phyloP scores from a whole-genome alignment of 768 basidiomycete genomes.

The Lactarius indigo region DNA sequence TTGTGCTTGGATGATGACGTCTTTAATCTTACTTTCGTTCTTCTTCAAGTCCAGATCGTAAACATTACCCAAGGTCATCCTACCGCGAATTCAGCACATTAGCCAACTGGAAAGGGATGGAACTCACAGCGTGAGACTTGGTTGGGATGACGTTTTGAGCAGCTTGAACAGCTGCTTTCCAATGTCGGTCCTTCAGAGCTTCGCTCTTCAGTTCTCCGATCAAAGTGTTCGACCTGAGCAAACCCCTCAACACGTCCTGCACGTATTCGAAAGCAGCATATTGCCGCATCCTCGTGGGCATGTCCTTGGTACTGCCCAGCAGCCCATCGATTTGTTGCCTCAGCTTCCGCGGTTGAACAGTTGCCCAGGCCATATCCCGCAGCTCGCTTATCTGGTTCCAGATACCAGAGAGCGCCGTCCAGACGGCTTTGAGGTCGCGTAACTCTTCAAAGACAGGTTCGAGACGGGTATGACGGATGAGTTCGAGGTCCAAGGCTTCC shows the following conservation, averaged over 20 bases:
- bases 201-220: slow-evolving; percentile 97
- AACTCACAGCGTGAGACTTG: slow-evolving; percentile 69
- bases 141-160: slow-evolving; percentile 68
- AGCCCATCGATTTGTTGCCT: slow-evolving; percentile 92
- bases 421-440: slow-evolving; percentile 94
- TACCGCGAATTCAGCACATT: slow-evolving; percentile 32
- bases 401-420: slow-evolving; percentile 97
- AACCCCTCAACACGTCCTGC: slow-evolving; percentile 80
- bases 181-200: slow-evolving; percentile 95
- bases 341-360: slow-evolving; percentile 90
- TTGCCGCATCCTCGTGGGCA: slow-evolving; percentile 98
- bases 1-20: slow-evolving; percentile 94
- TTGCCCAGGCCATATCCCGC: slow-evolving; percentile 85
- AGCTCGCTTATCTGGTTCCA: slow-evolving; percentile 93
- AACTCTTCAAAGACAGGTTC: slow-evolving; percentile 95
- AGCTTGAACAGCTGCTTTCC: slow-evolving; percentile 97
- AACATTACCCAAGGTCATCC: slow-evolving; percentile 94
- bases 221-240: slow-evolving; percentile 86
- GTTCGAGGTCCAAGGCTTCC: slow-evolving; percentile 92
- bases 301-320: slow-evolving; percentile 90
- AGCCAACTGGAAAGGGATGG: background rate
- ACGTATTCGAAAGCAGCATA: slow-evolving; percentile 99
- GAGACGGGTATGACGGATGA: slow-evolving; percentile 83
- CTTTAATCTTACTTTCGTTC: slow-evolving; percentile 88
- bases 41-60: slow-evolving; percentile 95